Conservation (phyloP, 106 monocot genomes). For the Agapanthus africanus region DNA sequence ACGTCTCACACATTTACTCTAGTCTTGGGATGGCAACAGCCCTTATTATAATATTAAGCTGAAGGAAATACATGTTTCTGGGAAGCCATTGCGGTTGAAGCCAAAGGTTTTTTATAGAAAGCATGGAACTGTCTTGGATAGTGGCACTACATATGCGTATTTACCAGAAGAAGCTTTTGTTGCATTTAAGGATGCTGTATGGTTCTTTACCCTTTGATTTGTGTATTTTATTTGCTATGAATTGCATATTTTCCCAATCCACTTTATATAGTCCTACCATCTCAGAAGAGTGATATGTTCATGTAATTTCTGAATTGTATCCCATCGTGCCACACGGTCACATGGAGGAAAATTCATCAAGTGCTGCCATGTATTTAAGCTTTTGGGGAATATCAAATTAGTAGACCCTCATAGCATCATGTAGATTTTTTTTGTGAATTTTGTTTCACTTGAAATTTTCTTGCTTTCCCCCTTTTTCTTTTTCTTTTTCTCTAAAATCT, state of each 20-base stretch:
- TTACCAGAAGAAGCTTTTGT: conserved; percentile 73
- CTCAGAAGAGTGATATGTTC: not conserved
- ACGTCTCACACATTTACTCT: conserved; percentile 59
- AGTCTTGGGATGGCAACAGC: conserved; percentile 76
- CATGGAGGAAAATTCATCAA: not conserved
- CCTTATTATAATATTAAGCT: conserved; percentile 95
- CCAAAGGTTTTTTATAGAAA: conserved; percentile 62
- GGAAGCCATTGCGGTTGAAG: conserved; percentile 51
- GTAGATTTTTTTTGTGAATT: too few relatives aligned
- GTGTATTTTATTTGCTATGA: not conserved
- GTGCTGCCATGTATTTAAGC: not conserved
- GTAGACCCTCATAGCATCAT: too few relatives aligned
- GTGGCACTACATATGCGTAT: conserved; percentile 98
- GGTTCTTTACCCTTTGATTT: conserved; percentile 14
- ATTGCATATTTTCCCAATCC: not conserved
- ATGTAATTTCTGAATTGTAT: not conserved
- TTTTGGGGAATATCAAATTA: not conserved
- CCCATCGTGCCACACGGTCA: not conserved
- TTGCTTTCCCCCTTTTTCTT: not conserved
- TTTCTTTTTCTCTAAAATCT: not conserved
- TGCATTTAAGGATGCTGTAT: conserved; percentile 84
- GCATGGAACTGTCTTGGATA: conserved; percentile 91
- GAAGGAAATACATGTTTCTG: conserved; percentile 76
- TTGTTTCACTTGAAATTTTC: too few relatives aligned
- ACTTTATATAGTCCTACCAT: not conserved